A percentile compares a stretch with the other conserved stretches of the same genome.
Evolutionary conservation across 257 asterid species (phyloP).

Genomic region (Apocynum venetum): DNA sequence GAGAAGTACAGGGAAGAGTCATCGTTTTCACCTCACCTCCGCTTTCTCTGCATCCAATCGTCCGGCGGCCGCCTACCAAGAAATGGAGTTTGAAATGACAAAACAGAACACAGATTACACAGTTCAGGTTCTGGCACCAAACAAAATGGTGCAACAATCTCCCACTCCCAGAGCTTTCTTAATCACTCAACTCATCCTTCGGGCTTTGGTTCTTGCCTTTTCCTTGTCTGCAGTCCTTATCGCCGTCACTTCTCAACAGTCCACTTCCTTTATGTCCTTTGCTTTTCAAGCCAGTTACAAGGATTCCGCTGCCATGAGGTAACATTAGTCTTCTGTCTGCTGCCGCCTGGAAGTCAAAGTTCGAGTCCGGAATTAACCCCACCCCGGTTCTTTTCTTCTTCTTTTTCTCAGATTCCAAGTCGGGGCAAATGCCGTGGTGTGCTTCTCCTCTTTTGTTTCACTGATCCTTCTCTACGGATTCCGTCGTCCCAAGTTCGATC

Average conservation of each 20-base stretch:
- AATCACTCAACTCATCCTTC: constrained; percentile 11
- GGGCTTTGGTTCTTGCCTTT: constrained; percentile 8
- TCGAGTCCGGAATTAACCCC: not conserved
- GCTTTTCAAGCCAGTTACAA: constrained; percentile 7
- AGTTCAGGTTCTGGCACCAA: not conserved
- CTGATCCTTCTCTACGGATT: not conserved
- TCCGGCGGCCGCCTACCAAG: not conserved
- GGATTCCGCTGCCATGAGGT: constrained; percentile 16
- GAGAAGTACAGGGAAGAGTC: not conserved
- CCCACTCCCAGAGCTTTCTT: not conserved
- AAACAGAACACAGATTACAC: constrained; percentile 3
- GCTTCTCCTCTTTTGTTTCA: constrained; percentile 7
- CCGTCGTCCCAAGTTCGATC: not conserved
- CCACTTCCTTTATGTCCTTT: not conserved
- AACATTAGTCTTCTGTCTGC: not conserved
- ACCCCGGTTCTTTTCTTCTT: too few relatives aligned
- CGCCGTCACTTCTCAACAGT: constrained; percentile 10
- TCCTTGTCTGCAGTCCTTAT: constrained; percentile 12
- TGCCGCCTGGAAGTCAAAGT: too few relatives aligned
- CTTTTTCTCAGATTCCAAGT: constrained; percentile 12
- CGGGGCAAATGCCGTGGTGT: constrained; percentile 14
- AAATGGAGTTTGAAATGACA: constrained; percentile 12
- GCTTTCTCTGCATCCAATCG: not conserved
- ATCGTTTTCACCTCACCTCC: not conserved
- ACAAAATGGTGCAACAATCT: not conserved